Evolutionary conservation across 768 basidiomycete genomes (phyloP).

Genomic region (Phanerochaete carnosa): DNA sequence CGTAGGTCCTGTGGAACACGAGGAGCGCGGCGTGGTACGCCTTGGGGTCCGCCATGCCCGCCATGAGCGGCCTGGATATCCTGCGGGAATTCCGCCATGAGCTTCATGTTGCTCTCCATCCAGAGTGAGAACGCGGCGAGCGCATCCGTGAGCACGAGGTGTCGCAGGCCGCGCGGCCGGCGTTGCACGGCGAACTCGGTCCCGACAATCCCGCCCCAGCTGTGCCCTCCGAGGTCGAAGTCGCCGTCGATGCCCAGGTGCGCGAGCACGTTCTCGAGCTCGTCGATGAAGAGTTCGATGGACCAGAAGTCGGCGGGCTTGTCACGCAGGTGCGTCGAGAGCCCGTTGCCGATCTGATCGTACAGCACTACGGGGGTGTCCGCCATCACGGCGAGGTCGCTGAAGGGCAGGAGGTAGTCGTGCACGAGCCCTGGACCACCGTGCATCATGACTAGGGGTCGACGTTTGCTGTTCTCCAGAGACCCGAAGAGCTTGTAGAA

Average conservation of each 20-base stretch:
- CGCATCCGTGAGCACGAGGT: conserved; percentile 42
- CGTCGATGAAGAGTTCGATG: conserved; percentile 46
- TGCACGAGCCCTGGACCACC: conserved; percentile 26
- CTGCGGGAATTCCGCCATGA: conserved; percentile 37
- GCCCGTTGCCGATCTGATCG: conserved; percentile 46
- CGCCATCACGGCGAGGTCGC: conserved; percentile 17
- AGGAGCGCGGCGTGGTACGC: conserved; percentile 40
- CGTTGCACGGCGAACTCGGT: conserved; percentile 34
- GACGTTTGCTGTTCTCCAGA: conserved; percentile 12
- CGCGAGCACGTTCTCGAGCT: conserved; percentile 46
- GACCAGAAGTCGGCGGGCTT: conserved; percentile 35
- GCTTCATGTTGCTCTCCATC: conserved; percentile 35
- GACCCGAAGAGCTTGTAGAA: conserved; percentile 27
- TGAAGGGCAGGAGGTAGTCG: conserved; percentile 23
- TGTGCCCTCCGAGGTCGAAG: conserved; percentile 50
- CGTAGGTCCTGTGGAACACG: conserved; percentile 38
- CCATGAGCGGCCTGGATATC: conserved; percentile 37
- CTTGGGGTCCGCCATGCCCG: conserved; percentile 35
- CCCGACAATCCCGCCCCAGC: conserved; percentile 53
- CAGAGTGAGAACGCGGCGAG: conserved; percentile 45
- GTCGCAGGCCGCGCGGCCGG: conserved; percentile 41
- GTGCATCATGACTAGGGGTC: conserved; percentile 26
- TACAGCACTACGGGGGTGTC: conserved; percentile 42
- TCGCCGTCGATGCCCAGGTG: conserved; percentile 34
- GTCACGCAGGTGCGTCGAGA: conserved; percentile 38